phyloP scores from a whole-genome alignment of 208 protist genomes.

The Trypanosoma conorhini region DNA sequence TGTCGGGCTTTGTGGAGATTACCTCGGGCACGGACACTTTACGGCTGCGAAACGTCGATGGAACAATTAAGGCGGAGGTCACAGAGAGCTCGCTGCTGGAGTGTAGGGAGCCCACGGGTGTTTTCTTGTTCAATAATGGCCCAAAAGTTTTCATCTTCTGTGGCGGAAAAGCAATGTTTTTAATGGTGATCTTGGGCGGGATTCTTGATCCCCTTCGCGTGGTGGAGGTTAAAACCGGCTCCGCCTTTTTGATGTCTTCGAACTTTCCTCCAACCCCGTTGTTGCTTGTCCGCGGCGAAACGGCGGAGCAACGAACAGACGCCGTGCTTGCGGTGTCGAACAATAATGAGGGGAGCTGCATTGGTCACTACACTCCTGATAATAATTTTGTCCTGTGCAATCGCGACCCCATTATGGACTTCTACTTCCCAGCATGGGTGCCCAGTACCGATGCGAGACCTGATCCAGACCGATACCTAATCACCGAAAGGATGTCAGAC shows the following conservation, averaged over 20 bases:
- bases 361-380: slow-evolving; percentile 3
- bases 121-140: background rate
- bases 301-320: background rate
- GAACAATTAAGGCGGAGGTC: background rate
- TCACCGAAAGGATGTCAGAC: background rate
- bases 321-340: background rate
- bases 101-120: background rate
- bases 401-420: slow-evolving; percentile 3
- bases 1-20: background rate
- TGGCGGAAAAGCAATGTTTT: background rate
- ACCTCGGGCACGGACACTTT: background rate
- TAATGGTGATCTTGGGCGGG: background rate
- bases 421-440: slow-evolving; percentile 17
- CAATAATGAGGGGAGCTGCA: background rate
- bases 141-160: slow-evolving; percentile 12
- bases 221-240: background rate
- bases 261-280: slow-evolving; percentile 1
- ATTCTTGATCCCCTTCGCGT: background rate
- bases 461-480: background rate
- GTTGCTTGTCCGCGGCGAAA: background rate
- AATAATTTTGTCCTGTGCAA: background rate
- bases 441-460: background rate
- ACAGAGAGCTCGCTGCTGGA: background rate
- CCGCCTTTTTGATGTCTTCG: slow-evolving; percentile 3
- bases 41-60: background rate